Evolutionary conservation across 306 rosid genomes (phyloP).

Genomic region (Gastrolobium bilobum): DNA sequence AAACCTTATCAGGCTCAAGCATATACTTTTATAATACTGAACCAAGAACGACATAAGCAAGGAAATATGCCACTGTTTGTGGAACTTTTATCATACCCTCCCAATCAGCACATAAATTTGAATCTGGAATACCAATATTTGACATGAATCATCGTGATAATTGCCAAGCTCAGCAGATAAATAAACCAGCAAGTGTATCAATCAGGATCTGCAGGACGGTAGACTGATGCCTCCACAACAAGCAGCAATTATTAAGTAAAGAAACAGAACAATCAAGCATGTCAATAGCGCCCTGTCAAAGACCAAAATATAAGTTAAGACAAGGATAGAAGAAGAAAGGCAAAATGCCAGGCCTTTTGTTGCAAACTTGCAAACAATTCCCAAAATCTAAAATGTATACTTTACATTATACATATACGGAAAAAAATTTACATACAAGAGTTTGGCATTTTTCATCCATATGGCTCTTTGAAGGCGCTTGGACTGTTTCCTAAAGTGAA

Average conservation of each 20-base stretch:
- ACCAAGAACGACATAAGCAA: not conserved
- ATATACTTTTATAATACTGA: not conserved
- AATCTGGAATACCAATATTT: not conserved
- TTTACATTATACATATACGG: not conserved
- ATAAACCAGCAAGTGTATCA: not conserved
- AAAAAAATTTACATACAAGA: constrained; percentile 59
- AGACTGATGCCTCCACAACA: constrained; percentile 80
- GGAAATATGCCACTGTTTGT: not conserved
- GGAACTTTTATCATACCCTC: not conserved
- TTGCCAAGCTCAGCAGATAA: constrained; percentile 47
- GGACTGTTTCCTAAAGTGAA: constrained; percentile 83
- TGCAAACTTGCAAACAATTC: not conserved
- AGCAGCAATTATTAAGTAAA: constrained; percentile 77
- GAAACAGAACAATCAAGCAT: constrained; percentile 55
- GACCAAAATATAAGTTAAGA: constrained; percentile 25
- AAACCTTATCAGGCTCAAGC: constrained; percentile 10
- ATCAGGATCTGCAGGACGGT: constrained; percentile 74
- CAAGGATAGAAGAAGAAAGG: not conserved
- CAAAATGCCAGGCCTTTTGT: too few relatives aligned
- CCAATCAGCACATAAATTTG: not conserved
- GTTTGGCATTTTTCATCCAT: constrained; percentile 83
- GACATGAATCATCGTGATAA: not conserved
- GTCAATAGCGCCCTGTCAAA: constrained; percentile 75
- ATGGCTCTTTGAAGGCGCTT: constrained; percentile 78
- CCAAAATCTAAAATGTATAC: not conserved